Evolutionary conservation across 164 flowering plant genomes (phyloP).

Genomic region (Vitis labrusca): DNA sequence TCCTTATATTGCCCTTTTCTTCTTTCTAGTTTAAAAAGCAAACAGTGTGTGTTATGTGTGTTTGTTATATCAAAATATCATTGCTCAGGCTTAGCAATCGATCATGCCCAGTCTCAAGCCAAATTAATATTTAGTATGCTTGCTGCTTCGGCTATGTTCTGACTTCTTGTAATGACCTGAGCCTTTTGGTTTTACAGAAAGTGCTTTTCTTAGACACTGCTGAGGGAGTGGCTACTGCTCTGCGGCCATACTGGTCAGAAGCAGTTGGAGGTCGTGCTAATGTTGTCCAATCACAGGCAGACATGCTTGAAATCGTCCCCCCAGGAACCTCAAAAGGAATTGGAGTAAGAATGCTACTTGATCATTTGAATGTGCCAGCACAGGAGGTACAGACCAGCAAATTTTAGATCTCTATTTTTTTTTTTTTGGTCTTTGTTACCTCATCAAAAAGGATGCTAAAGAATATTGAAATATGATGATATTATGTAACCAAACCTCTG

Average conservation of each 20-base stretch:
- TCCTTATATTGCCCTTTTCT: too few species aligned
- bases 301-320: slow-evolving; percentile 93
- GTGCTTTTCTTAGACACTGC: slow-evolving; percentile 75
- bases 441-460: neutral
- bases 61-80: too few species aligned
- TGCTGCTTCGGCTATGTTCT: neutral
- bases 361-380: slow-evolving; percentile 70
- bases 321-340: slow-evolving; percentile 79
- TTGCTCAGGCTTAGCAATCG: too few species aligned
- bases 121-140: too few species aligned
- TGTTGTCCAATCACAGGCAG: slow-evolving; percentile 79
- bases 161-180: neutral
- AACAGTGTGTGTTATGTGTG: too few species aligned
- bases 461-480: neutral
- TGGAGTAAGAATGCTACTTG: slow-evolving; percentile 82
- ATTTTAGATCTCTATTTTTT: neutral
- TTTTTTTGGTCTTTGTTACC: neutral
- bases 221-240: slow-evolving; percentile 51
- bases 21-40: neutral
- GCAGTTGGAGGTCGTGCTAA: slow-evolving; percentile 69
- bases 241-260: slow-evolving; percentile 90
- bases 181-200: slow-evolving; percentile 54
- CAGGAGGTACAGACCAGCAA: slow-evolving; percentile 54
- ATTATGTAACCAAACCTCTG: neutral
- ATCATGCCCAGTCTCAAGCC: too few species aligned